Base-by-base conservation (phyloP, 1,284 basidiomycete genomes). In the Waitea zeae region DNA sequence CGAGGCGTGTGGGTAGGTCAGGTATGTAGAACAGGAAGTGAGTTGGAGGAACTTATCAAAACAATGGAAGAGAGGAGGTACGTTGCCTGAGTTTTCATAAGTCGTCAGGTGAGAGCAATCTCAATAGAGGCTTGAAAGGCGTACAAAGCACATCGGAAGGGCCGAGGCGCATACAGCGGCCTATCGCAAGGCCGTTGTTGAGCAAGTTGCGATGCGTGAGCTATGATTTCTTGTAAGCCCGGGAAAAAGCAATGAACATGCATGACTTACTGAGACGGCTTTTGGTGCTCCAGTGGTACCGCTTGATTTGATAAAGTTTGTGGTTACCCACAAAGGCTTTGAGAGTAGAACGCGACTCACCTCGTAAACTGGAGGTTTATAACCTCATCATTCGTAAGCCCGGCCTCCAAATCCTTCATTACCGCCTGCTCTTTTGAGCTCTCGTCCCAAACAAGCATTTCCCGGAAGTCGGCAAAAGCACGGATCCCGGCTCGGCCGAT, bases 311-410 rank as follows among this genome's bases (percentile, higher is more conserved):
- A 17, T n/a, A 30, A 32, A 20, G 12, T 36, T 14, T 22, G 34
- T 27, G 7, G 29, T n/a, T n/a, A n/a, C n/a, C n/a, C n/a, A 36
- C 12, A 37, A 20, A 31, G 15, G 11, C 19, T 34, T 26, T n/a
- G 27, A 3, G 14, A 30, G 9, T 17, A 30, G 14, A 7, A 15
- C 15, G 26, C 36, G 14, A 24, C 54, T 6, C 40, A 79, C 80
- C 80, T 84, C 14, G 82, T 86, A 44, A 84, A 83, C 48, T 87
- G 83, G 39, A 88, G 45, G 46, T 86, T 88, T 36, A 84, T 72
- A 2, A 86, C 60, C 27, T 87, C 82, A 38, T 81, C 68, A 29
- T 67, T 65, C 11, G 60, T 37, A 38, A 74, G 42, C 4, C 57
- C 54, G 34, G 45, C 44, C 35, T 50, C 46, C 12, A 64, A 53